Base-by-base conservation (phyloP, 352 stramenopile genomes). In the Pythium coloratum region DNA sequence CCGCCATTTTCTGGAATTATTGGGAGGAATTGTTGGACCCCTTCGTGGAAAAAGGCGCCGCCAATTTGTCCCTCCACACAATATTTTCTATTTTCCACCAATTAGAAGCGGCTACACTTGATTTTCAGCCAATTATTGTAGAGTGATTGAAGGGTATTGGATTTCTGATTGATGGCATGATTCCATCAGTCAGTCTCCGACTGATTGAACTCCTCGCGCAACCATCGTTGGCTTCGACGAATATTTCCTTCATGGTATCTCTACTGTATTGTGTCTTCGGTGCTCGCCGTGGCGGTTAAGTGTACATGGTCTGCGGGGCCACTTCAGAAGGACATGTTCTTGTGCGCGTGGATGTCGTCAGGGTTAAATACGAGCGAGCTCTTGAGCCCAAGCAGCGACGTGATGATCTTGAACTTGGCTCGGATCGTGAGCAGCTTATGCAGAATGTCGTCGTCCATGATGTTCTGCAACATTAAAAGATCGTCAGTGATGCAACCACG, bases 331-430 rank as follows among this genome's bases (percentile, higher is more conserved):
- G 84, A 92, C 86, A 94, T 92, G 68, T 92, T 88, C 70, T 92
- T 92, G 70, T 94, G 86, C 26, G 82, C 82, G 46, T 88, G 64
- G 14, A 89, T 72, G 53, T 91, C 80, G 28, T 87, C 76, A 24
- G 84, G 64, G 55, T 72, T 92, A 75, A 90, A 94, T 38, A 91
- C 78, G 40, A 94, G 72, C 6, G 62, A 70, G 30, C 73, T 64
- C 46, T 82, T 82, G 51, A 91, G 58, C 0, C 81, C 80, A 18
- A 89, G 55, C 49, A 90, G 76, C 33, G 83, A 73, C 20, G 76
- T 87, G 55, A 93, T 88, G 30, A 93, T 75, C 55, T 95, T 95
- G 62, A 93, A 92, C 60, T 95, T 95, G 62, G 87, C 87, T 28
- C 84, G 81, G 36, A 95, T 91, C 30, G 74, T 71, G 38, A 89